Base-by-base conservation (phyloP, 78 protist species). In the Polysphondylium violaceum region DNA sequence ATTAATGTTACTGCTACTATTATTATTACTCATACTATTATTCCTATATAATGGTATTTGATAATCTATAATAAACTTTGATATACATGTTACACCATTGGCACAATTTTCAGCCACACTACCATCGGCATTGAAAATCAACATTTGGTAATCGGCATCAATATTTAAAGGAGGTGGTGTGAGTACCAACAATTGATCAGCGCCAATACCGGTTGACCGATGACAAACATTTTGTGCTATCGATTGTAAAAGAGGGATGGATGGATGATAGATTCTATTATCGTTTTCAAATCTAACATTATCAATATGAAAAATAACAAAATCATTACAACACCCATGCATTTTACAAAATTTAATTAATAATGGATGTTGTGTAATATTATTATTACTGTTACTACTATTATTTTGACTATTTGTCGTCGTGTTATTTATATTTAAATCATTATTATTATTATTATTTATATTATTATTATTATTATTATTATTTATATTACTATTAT, bases 71-170 rank as follows among this genome's bases (percentile, higher is more conserved):
- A 93, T 31, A 36, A 47, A 93, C 25, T 71, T 47, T 0, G 86
- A 73, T 6, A 93, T 44, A 77, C 95, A 93, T 23, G 93, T 43
- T 33, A 86, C 75, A 38, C 95, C 95, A 64, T 94, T 93, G 12
- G 89, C 92, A 69, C 95, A 86, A 67, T 59, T 93, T 69, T 93
- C 95, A 2, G 95, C 88, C 73, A 81, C 69, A 25, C 89, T 68
- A 25, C 95, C 95, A 41, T 93, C 95, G 5, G 78, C 31, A 60
- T 93, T 93, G 47, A 73, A 89, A 25, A 93, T 93, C 3, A 76
- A 85, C 87, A 93, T 75, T 51, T 47, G 53, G 50, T 33, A 92
- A n/a, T 69, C 50, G 1, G 93, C 76, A 36, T 36, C 75, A 7
- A 23, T 27, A n/a, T n/a, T n/a, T n/a, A n/a, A n/a, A 25, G 81